Conservation (phyloP, 352 stramenopile genomes). For the Globisporangium nunn region DNA sequence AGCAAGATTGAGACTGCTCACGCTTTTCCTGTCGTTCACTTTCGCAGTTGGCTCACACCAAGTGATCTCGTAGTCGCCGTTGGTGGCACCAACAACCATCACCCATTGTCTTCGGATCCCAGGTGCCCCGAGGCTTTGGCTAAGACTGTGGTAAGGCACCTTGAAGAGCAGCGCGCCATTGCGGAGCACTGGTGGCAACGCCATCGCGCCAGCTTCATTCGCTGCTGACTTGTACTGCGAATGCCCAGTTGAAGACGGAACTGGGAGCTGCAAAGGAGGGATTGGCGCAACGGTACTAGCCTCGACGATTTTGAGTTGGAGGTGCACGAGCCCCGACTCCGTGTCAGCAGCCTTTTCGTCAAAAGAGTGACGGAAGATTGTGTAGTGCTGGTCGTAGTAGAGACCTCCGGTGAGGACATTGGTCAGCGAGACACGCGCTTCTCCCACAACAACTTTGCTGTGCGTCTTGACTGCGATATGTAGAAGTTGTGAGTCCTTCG, state of each 20-base stretch:
- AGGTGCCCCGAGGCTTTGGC: slow-evolving; percentile 27
- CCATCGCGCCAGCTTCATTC: too few species aligned
- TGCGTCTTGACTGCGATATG: slow-evolving; percentile 52
- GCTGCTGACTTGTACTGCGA: too few species aligned
- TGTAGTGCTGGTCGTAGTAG: slow-evolving; percentile 61
- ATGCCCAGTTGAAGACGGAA: slow-evolving; percentile 6
- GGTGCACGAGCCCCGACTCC: slow-evolving; percentile 42
- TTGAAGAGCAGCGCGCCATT: slow-evolving; percentile 74
- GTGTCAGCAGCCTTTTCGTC: background rate
- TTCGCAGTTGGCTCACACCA: slow-evolving; percentile 62
- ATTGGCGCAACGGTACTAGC: slow-evolving; percentile 12
- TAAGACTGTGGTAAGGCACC: slow-evolving; percentile 66
- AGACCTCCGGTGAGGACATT: slow-evolving; percentile 24
- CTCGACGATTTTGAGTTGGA: slow-evolving; percentile 66
- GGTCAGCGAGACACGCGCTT: slow-evolving; percentile 36
- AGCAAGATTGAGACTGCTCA: slow-evolving; percentile 29
- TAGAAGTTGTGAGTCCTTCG: slow-evolving; percentile 44
- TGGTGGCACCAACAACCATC: slow-evolving; percentile 17
- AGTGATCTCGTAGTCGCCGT: slow-evolving; percentile 29
- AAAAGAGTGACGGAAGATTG: slow-evolving; percentile 23
- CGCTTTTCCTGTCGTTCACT: slow-evolving; percentile 24
- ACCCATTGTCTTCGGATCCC: slow-evolving; percentile 60
- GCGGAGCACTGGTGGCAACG: slow-evolving; percentile 33
- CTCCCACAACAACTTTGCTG: slow-evolving; percentile 60
- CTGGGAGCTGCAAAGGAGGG: slow-evolving; percentile 23